phyloP scores from a whole-genome alignment of 2,329 filamentous ascomycete species.

The Myriosclerotinia curreyana region DNA sequence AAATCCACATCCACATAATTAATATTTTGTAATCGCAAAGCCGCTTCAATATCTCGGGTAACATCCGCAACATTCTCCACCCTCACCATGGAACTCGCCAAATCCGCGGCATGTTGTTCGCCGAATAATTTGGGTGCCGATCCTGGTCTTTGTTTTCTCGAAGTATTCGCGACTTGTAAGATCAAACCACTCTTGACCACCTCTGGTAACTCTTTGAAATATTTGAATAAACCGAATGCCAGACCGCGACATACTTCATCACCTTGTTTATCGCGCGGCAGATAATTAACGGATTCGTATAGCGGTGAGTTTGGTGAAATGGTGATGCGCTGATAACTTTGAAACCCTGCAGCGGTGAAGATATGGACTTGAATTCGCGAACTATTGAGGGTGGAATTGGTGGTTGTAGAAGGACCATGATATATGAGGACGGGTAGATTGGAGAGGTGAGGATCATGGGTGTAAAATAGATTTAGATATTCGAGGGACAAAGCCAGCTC shows the following conservation, averaged over 20 bases:
- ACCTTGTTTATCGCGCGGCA: constrained; percentile 91
- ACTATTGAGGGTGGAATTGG: constrained; percentile 81
- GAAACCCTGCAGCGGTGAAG: constrained; percentile 83
- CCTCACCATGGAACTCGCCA: constrained; percentile 80
- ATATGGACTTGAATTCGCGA: constrained; percentile 94
- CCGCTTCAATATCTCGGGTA: constrained; percentile 68
- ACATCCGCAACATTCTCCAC: constrained; percentile 75
- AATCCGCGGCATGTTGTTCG: constrained; percentile 87
- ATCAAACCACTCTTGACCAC: constrained; percentile 70
- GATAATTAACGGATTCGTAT: constrained; percentile 83
- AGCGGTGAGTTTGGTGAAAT: constrained; percentile 89
- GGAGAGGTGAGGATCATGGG: constrained; percentile 78
- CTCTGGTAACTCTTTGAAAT: constrained; percentile 83
- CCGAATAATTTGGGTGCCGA: constrained; percentile 68
- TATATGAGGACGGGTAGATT: constrained; percentile 84
- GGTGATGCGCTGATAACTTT: constrained; percentile 86
- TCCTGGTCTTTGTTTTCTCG: constrained; percentile 54
- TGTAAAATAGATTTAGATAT: constrained; percentile 82
- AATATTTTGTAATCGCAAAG: constrained; percentile 76
- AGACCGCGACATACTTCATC: constrained; percentile 89
- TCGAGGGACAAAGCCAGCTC: constrained; percentile 76
- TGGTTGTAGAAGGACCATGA: constrained; percentile 85
- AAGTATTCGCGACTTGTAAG: constrained; percentile 43
- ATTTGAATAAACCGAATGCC: constrained; percentile 90
- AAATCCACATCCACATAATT: constrained; percentile 87